phyloP scores from a whole-genome alignment of 106 monocot genomes.

The Acorus gramineus region DNA sequence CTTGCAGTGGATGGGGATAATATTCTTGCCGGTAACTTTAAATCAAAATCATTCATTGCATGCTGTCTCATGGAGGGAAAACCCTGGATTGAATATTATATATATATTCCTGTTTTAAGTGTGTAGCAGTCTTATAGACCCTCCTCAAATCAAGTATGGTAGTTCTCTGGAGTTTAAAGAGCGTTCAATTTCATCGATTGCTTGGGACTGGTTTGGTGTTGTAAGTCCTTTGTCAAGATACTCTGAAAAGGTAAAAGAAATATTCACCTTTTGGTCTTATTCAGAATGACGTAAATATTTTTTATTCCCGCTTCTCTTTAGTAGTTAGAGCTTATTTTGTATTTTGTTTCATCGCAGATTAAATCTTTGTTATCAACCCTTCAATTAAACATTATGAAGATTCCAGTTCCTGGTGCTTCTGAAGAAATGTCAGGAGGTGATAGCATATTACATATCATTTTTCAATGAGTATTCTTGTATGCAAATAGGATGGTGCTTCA shows the following conservation, averaged over 20 bases:
- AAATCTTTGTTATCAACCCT: slow-evolving; percentile 47
- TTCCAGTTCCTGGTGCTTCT: slow-evolving; percentile 52
- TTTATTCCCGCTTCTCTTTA: too few relatives aligned
- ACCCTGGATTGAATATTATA: too few relatives aligned
- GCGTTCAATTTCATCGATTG: background rate
- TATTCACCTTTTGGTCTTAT: background rate
- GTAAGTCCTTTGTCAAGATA: slow-evolving; percentile 36
- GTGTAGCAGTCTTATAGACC: slow-evolving; percentile 74
- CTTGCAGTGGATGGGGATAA: slow-evolving; percentile 77
- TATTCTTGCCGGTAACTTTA: slow-evolving; percentile 70
- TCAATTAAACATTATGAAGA: slow-evolving; percentile 59
- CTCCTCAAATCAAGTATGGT: slow-evolving; percentile 85
- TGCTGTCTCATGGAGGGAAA: too few relatives aligned
- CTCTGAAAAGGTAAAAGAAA: slow-evolving; percentile 55
- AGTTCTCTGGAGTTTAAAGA: slow-evolving; percentile 14
- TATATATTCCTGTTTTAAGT: slow-evolving; percentile 19
- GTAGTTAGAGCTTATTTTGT: background rate
- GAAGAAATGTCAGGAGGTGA: slow-evolving; percentile 60
- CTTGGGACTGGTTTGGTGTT: slow-evolving; percentile 70
- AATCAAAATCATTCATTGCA: too few relatives aligned
- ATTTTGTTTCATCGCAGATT: background rate
- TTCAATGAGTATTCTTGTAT: too few relatives aligned
- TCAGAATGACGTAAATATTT: background rate
- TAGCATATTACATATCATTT: background rate
- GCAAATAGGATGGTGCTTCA: too few relatives aligned